Conservation (phyloP, 2,329 filamentous ascomycete genomes). For the Colletotrichum sp. region DNA sequence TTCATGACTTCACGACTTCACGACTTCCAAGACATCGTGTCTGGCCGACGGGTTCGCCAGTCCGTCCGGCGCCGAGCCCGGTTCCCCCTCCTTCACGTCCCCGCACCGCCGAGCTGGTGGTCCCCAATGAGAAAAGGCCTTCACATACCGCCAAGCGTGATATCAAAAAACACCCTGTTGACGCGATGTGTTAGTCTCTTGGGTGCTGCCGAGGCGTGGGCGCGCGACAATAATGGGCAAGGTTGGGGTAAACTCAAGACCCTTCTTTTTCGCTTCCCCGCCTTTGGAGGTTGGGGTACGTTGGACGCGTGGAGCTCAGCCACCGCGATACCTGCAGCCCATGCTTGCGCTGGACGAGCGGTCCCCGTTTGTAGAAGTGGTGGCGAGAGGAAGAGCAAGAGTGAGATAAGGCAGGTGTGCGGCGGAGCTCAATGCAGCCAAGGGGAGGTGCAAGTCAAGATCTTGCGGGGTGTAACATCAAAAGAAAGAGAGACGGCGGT, state of each 20-base stretch:
- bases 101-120: conserved; percentile 28
- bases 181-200: conserved; percentile 14
- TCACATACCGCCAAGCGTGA: conserved; percentile 73
- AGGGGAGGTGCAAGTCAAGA: not conserved
- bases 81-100: not conserved
- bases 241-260: not conserved
- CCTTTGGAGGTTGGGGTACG: not conserved
- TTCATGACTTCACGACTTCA: not conserved
- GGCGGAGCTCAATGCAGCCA: not conserved
- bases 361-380: not conserved
- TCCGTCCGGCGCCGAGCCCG: not conserved
- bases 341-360: not conserved
- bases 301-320: conserved; percentile 8
- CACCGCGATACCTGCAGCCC: not conserved
- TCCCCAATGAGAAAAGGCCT: conserved; percentile 21
- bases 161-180: conserved; percentile 73
- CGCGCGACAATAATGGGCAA: not conserved
- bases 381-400: not conserved
- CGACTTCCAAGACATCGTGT: not conserved
- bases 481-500: not conserved
- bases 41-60: not conserved
- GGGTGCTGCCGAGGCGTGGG: not conserved
- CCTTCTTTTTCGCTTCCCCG: not conserved
- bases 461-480: not conserved
- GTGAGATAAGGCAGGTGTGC: not conserved